Evolutionary conservation across 1,284 basidiomycete species (phyloP).

Genomic region (Fistulinella cinereoalba): DNA sequence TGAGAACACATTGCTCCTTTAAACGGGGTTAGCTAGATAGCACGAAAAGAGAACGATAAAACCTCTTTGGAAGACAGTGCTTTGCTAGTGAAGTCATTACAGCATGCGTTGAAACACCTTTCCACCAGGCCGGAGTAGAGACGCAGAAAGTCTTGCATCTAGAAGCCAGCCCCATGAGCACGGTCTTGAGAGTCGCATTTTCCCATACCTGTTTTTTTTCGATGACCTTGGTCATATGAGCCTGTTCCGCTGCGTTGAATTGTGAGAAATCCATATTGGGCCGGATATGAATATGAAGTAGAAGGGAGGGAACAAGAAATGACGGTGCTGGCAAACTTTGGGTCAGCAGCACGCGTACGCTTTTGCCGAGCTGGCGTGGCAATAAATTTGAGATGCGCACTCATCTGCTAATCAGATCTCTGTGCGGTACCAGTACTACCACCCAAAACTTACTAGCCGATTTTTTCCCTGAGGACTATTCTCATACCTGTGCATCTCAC

Average conservation of each 20-base stretch:
- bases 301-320: constrained; percentile 3
- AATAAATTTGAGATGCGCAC: no score
- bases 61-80: constrained; percentile 94
- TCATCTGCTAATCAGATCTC: no score
- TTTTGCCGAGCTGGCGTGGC: background rate
- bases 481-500: no score
- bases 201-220: constrained; percentile 86
- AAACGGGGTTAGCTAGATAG: constrained; percentile 12
- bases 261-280: constrained; percentile 83
- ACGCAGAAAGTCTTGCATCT: constrained; percentile 98
- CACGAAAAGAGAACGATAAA: constrained; percentile 15
- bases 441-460: no score
- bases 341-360: background rate
- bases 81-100: constrained; percentile 96
- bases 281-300: no score
- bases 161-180: constrained; percentile 13
- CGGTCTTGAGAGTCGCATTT: background rate
- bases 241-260: constrained; percentile 84
- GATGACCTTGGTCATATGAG: constrained; percentile 86
- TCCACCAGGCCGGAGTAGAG: constrained; percentile 97
- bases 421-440: no score
- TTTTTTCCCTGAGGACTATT: no score
- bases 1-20: constrained; percentile 69
- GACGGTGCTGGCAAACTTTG: background rate
- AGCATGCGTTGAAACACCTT: constrained; percentile 92